Percentiles rank a stretch among this genome's conserved stretches.
Evolutionary conservation across 352 stramenopile species (phyloP).

Genomic region (Pythium chondricola): DNA sequence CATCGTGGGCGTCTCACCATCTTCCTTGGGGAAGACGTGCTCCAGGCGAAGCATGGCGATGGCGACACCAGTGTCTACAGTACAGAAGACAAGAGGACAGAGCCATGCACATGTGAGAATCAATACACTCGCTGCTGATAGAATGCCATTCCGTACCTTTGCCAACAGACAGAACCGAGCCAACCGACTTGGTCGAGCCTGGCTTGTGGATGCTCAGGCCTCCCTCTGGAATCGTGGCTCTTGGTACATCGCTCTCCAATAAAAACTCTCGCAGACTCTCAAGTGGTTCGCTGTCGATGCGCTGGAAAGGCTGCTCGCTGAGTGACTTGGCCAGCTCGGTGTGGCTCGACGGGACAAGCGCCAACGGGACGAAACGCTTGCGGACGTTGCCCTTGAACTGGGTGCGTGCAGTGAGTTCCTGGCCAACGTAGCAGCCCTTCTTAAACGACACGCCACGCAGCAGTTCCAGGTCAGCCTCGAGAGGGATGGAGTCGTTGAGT

Average conservation of each 20-base stretch:
- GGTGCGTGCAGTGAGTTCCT: slow-evolving; percentile 92
- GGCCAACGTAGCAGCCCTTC: slow-evolving; percentile 95
- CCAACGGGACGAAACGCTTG: slow-evolving; percentile 72
- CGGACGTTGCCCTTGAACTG: slow-evolving; percentile 90
- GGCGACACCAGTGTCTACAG: slow-evolving; percentile 34
- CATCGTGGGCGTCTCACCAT: slow-evolving; percentile 33
- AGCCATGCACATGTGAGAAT: no score
- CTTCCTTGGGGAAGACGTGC: slow-evolving; percentile 43
- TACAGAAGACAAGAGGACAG: no score
- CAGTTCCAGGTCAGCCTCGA: slow-evolving; percentile 92
- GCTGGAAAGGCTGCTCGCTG: slow-evolving; percentile 48
- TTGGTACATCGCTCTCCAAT: slow-evolving; percentile 24
- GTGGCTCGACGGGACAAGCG: slow-evolving; percentile 49
- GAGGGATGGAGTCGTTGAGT: slow-evolving; percentile 79
- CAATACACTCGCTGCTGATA: no score
- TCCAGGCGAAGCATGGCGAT: slow-evolving; percentile 79
- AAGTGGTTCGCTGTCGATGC: slow-evolving; percentile 36
- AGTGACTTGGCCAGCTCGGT: slow-evolving; percentile 45
- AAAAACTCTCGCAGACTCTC: slow-evolving; percentile 40
- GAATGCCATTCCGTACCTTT: slow-evolving; percentile 28
- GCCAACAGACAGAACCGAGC: slow-evolving; percentile 41
- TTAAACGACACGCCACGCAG: slow-evolving; percentile 87
- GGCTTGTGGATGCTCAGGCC: slow-evolving; percentile 48
- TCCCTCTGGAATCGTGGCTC: slow-evolving; percentile 12
- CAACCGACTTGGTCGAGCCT: slow-evolving; percentile 52